Evolutionary conservation across 257 asterid genomes (phyloP), one percentile per base, ranked within the genome.

Genomic region (Datura wrightii): DNA sequence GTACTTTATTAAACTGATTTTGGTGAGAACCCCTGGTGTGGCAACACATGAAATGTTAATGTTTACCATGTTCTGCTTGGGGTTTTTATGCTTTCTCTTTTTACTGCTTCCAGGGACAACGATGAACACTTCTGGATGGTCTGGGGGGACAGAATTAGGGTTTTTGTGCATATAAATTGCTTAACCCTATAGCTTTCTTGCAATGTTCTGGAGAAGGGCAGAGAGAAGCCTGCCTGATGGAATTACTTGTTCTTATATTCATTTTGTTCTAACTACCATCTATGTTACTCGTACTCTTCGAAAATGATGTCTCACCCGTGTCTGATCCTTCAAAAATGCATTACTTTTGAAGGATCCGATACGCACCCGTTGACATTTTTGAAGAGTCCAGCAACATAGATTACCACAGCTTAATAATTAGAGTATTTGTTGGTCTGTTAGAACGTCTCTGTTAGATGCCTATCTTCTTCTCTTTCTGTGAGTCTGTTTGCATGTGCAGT

Each of bases 171-270:
- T 11, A 74, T 74, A 19, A 24, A 31, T 31, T 76, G 42, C 63
- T 76, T 52, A 44, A 50, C 31, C 82, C 16, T 52, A 3, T 34
- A 5, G 63, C 63, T 78, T 78, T 78, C 82, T 78, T 24, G 62
- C 82, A 52, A 52, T 78, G 82, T 7, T 50, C 48, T 52, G 46
- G 46, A 52, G 63, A 31, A 78, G 60, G 1, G 9, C 13, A 8
- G 63, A 31, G 82, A 78, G 82, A 78, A 52, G 31, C 63, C 82
- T 52, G 48, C 42, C 63, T 52, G 31, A 78, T 52, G 41, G 82
- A 16, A 48, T 48, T 48, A 48, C 82, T 31, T 78, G 63, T 31
- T 78, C 63, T 24, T 50, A 52, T 78, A 50, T 14, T 52, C 59
- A 24, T 78, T 31, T 53, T 78, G 82, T 52, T 50, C 42, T 72